Evolutionary conservation across 257 asterid species (phyloP), one percentile per base, ranked within the genome.

Genomic region (Solanum raphanifolium): DNA sequence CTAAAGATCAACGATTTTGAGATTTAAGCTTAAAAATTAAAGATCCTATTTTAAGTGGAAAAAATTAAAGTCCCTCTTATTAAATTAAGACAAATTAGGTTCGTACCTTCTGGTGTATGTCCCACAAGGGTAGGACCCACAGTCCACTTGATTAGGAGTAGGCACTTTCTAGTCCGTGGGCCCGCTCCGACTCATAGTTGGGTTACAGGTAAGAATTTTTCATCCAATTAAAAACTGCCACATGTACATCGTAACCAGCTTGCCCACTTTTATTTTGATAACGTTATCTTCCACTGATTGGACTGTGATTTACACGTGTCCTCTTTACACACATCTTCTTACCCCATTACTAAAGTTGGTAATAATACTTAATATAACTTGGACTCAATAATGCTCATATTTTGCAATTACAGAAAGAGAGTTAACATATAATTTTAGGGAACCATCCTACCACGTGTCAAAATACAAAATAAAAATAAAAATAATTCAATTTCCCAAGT

Each of bases 231-330:
- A 3, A 48, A 10, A 5, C 2, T 9, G 85, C 66, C 95, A 92
- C 93, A 93, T 92, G 83, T 13, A 8, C 27, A 6, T 11, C 9
- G 58, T 9, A 74, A 88, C 91, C 90, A 87, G 87, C 85, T 66
- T 29, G 2, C 46, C 86, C 88, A 83, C 90, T 75, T 83, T 62
- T 41, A 79, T 88, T 89, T 85, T 38, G 87, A 94, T 94, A 92
- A 92, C 93, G 94, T 89, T 94, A 91, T 93, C 96, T 69, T 90
- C 85, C 90, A 83, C 75, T 89, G 89, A 91, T 89, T 90, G 89
- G 92, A 87, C 43, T 79, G 35, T 84, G 25, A 31, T 66, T 72
- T 32, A 89, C 94, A 92, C 94, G 95, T 94, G 93, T 92, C 90
- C 31, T n/a, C 9, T 10, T 5, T 43, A 60, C n/a, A 25, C 16